Evolutionary conservation across 73 alveolate genomes (phyloP).

Genomic region (Paramecium caudatum): DNA sequence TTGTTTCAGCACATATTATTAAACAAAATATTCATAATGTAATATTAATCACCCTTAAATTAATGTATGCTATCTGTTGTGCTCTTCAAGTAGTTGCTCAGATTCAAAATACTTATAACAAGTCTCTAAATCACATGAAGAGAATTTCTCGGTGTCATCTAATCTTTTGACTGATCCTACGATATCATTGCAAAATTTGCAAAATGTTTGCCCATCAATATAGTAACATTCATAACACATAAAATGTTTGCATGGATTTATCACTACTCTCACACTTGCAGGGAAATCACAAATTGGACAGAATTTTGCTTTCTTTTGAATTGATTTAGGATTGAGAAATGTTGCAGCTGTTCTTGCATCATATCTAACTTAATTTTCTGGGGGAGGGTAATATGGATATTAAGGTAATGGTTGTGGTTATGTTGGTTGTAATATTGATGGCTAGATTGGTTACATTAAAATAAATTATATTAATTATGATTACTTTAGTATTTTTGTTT

Average conservation of each 20-base stretch:
- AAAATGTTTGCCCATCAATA: conserved; percentile 59
- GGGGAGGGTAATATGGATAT: conserved; percentile 64
- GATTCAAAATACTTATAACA: conserved; percentile 57
- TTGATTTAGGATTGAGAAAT: conserved; percentile 64
- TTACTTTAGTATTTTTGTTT: too few relatives aligned
- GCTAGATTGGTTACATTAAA: background rate
- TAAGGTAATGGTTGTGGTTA: background rate
- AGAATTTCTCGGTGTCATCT: conserved; percentile 54
- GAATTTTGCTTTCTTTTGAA: conserved; percentile 77
- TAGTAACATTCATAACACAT: conserved; percentile 84
- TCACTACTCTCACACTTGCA: conserved; percentile 85
- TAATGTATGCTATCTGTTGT: background rate
- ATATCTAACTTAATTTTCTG: conserved; percentile 62
- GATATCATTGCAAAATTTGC: conserved; percentile 63
- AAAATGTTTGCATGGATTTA: conserved; percentile 84
- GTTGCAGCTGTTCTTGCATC: conserved; percentile 57
- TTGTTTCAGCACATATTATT: background rate
- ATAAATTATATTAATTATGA: too few relatives aligned
- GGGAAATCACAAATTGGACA: conserved; percentile 90
- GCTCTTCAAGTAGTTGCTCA: conserved; percentile 23
- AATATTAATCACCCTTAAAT: conserved; percentile 7
- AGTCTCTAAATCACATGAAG: conserved; percentile 59
- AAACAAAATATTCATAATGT: background rate
- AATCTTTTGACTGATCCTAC: conserved; percentile 48
- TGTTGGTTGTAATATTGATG: background rate